These are phyloP conservation scores for Pleurostoma richardsiae DNA, from an alignment of 2,329 filamentous ascomycete species.

Conservation along the genomic window DNA sequence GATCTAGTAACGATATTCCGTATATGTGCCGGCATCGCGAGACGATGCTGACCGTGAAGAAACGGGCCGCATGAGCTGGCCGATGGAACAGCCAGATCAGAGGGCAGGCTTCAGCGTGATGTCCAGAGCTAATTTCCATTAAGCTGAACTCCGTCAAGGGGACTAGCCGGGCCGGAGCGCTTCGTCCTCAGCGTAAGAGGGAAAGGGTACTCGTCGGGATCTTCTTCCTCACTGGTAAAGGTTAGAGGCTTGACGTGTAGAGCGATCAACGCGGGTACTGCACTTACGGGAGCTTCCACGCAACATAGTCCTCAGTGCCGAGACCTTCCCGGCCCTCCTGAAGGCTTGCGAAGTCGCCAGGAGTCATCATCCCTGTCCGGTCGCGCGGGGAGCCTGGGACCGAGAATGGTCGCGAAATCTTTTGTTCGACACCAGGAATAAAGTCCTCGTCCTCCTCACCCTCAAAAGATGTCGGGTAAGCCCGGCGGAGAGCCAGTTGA, in stretches of 20 bases:
- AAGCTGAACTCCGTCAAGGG: constrained; percentile 33
- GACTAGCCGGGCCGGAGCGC: constrained; percentile 34
- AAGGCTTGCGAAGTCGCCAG: constrained; percentile 92
- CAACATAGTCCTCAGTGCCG: constrained; percentile 94
- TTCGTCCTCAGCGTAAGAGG: constrained; percentile 53
- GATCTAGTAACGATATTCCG: no score
- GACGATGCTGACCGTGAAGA: no score
- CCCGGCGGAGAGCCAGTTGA: constrained; percentile 83
- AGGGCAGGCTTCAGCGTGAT: no score
- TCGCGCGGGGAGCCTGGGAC: constrained; percentile 91
- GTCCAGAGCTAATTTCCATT: constrained; percentile 28
- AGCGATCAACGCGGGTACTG: no score
- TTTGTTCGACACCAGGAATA: constrained; percentile 88
- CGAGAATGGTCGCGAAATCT: constrained; percentile 91
- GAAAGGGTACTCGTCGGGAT: constrained; percentile 67
- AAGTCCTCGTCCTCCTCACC: constrained; percentile 81
- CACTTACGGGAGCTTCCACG: constrained; percentile 96
- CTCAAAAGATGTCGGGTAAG: constrained; percentile 83
- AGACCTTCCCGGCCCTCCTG: constrained; percentile 92
- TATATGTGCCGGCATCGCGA: no score
- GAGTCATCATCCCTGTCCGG: constrained; percentile 96
- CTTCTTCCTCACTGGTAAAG: constrained; percentile 75
- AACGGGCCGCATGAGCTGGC: no score
- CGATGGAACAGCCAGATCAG: no score
- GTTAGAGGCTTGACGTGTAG: neutral